Evolutionary conservation across 306 rosid genomes (phyloP).

Genomic region (Herpetospermum pedunculosum): DNA sequence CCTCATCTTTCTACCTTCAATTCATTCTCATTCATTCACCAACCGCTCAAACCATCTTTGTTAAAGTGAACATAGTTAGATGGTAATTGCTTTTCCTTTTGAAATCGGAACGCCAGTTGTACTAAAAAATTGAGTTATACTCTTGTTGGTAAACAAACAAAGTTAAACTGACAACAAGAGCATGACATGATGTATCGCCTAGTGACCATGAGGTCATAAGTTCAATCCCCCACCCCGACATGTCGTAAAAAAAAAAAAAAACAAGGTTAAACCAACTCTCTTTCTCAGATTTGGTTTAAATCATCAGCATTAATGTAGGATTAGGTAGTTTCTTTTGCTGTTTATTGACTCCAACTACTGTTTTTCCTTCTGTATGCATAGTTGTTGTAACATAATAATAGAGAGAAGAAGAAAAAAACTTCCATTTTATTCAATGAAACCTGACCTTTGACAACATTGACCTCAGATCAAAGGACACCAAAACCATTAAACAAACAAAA

Average conservation of each 20-base stretch:
- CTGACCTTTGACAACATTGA: neutral
- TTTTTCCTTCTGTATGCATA: neutral
- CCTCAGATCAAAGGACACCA: neutral
- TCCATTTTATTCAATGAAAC: conserved; percentile 8
- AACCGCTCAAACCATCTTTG: neutral
- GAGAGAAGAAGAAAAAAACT: no score
- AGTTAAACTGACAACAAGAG: no score
- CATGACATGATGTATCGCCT: no score
- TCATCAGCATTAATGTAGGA: neutral
- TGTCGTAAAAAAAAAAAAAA: no score
- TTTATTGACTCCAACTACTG: neutral
- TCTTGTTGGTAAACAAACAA: no score
- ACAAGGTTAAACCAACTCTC: no score
- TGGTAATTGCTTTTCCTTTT: no score
- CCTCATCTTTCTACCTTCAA: neutral
- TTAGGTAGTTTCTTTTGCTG: neutral
- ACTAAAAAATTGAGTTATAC: no score
- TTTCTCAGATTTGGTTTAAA: neutral
- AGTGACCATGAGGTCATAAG: no score
- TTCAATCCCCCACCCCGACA: no score
- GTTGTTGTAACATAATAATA: neutral
- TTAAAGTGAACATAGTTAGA: no score
- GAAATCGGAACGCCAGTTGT: no score
- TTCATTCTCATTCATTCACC: neutral
- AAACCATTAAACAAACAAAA: neutral